These are phyloP conservation scores for Gomphus bonarii DNA, from an alignment of 1,284 basidiomycete species.

Conservation along the genomic window DNA sequence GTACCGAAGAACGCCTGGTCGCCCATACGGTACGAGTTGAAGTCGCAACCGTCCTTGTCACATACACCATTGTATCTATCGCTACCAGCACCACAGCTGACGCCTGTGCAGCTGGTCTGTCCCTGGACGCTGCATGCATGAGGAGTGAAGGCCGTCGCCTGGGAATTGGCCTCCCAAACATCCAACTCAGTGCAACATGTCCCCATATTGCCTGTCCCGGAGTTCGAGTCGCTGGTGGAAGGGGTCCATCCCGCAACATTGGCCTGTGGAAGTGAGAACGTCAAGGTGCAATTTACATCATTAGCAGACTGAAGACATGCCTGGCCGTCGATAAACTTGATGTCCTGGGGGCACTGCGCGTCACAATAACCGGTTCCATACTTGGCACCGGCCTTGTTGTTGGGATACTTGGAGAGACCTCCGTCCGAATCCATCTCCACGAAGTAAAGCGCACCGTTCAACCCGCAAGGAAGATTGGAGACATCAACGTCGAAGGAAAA, in stretches of 20 bases:
- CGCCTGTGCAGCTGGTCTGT: conserved; percentile 15
- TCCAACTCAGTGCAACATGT: conserved; percentile 21
- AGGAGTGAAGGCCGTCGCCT: conserved; percentile 20
- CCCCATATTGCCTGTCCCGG: conserved; percentile 17
- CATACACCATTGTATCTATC: conserved; percentile 15
- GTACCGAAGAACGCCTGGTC: conserved; percentile 17
- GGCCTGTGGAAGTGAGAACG: conserved; percentile 20
- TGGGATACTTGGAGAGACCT: conserved; percentile 35
- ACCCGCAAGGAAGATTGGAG: conserved; percentile 42
- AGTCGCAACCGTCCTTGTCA: conserved; percentile 22
- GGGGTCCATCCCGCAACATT: conserved; percentile 17
- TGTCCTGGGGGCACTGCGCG: conserved; percentile 45
- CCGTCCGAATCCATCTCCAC: conserved; percentile 44
- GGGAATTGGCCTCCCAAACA: conserved; percentile 22
- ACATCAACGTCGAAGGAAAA: conserved; percentile 51
- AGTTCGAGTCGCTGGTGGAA: conserved; percentile 16
- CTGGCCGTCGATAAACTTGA: conserved; percentile 46
- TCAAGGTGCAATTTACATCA: conserved; percentile 14
- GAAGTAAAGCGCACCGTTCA: conserved; percentile 44
- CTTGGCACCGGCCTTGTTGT: conserved; percentile 46
- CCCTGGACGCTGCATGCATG: conserved; percentile 18
- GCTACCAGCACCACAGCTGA: conserved; percentile 13
- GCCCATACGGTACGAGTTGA: conserved; percentile 23
- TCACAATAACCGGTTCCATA: conserved; percentile 51
- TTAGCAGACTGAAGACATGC: conserved; percentile 21